These are phyloP conservation scores for Nothomitra cinnamomea DNA, from an alignment of 2,329 filamentous ascomycete genomes.

Conservation along the genomic window DNA sequence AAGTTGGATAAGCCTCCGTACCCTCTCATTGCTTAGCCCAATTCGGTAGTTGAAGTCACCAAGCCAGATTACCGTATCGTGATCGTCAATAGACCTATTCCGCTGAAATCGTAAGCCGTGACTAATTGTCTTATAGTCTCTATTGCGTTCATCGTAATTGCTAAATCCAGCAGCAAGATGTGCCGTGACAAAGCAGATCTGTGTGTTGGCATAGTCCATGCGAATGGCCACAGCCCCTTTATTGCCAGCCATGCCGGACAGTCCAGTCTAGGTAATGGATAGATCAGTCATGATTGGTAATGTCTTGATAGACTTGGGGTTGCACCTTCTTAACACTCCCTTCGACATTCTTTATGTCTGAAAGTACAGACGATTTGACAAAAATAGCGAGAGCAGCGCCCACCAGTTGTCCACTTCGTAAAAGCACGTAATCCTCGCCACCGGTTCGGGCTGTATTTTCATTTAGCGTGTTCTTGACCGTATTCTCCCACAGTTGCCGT, in stretches of 20 bases:
- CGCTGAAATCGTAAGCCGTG: slow-evolving; percentile 79
- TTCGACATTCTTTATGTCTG: slow-evolving; percentile 88
- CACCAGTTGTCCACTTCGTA: slow-evolving; percentile 85
- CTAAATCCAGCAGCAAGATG: slow-evolving; percentile 91
- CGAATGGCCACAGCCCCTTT: slow-evolving; percentile 95
- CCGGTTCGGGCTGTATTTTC: slow-evolving; percentile 44
- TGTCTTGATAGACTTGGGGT: background rate
- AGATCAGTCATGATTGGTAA: background rate
- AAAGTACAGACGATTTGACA: slow-evolving; percentile 60
- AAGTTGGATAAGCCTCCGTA: slow-evolving; percentile 54
- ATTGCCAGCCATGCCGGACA: slow-evolving; percentile 95
- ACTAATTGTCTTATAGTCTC: slow-evolving; percentile 80
- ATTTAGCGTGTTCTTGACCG: slow-evolving; percentile 66
- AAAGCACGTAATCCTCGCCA: slow-evolving; percentile 67
- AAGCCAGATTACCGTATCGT: slow-evolving; percentile 83
- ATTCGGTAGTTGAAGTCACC: slow-evolving; percentile 99
- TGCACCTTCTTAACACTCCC: slow-evolving; percentile 74
- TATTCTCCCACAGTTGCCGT: slow-evolving; percentile 71
- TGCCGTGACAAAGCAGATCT: slow-evolving; percentile 87
- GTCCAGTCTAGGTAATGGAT: slow-evolving; percentile 41
- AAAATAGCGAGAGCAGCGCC: slow-evolving; percentile 87
- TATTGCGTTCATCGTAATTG: slow-evolving; percentile 91
- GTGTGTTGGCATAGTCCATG: slow-evolving; percentile 84
- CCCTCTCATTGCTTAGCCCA: slow-evolving; percentile 61
- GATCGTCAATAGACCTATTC: slow-evolving; percentile 80